phyloP scores from a whole-genome alignment of 2,329 filamentous ascomycete genomes.

The Beauveria caledonica region DNA sequence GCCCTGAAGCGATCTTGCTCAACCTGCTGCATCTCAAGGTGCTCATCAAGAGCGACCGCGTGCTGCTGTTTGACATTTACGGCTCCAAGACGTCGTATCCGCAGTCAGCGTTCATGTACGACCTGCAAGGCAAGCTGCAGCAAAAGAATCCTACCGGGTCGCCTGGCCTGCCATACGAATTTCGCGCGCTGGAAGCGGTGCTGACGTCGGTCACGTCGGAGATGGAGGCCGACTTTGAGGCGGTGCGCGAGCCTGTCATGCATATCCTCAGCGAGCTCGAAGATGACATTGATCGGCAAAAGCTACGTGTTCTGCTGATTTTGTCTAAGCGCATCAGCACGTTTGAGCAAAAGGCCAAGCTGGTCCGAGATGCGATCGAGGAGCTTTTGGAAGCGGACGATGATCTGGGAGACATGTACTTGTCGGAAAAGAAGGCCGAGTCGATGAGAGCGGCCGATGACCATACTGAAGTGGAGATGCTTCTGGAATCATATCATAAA shows the following conservation, averaged over 20 bases:
- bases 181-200: conserved; percentile 89
- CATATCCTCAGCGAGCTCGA: conserved; percentile 83
- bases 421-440: conserved; percentile 78
- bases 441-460: conserved; percentile 69
- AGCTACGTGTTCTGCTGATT: conserved; percentile 81
- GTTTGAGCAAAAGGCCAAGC: conserved; percentile 92
- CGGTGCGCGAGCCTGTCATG: conserved; percentile 86
- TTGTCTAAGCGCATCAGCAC: conserved; percentile 93
- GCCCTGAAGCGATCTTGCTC: conserved; percentile 85
- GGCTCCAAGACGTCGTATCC: conserved; percentile 91
- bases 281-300: conserved; percentile 93
- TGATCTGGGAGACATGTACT: conserved; percentile 88
- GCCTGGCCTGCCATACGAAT: conserved; percentile 79
- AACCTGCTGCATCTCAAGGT: conserved; percentile 95
- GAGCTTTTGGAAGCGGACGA: conserved; percentile 95
- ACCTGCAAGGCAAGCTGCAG: conserved; percentile 83
- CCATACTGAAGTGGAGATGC: conserved; percentile 93
- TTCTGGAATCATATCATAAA: conserved; percentile 95
- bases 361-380: conserved; percentile 90
- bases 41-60: conserved; percentile 87
- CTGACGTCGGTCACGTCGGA: conserved; percentile 88
- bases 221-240: conserved; percentile 89
- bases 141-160: conserved; percentile 60
- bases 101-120: conserved; percentile 96
- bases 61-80: conserved; percentile 93